phyloP scores from a whole-genome alignment of 169 alveolate species.

The Perkinsus chesapeaki region DNA sequence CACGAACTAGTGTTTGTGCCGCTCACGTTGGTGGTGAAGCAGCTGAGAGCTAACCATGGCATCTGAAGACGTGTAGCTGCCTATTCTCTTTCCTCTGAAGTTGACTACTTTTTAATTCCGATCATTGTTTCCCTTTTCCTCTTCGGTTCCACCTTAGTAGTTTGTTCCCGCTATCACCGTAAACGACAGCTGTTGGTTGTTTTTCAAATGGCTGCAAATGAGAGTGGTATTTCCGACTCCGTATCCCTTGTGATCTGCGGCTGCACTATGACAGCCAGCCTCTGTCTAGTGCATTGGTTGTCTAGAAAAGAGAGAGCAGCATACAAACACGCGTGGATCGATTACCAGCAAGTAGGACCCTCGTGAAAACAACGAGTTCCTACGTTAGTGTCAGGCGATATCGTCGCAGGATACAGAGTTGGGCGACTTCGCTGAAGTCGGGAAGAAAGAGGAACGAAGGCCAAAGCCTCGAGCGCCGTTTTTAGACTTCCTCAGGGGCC shows the following conservation, averaged over 20 bases:
- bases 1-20: neutral
- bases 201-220: too few relatives aligned
- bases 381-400: too few relatives aligned
- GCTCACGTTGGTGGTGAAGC: neutral
- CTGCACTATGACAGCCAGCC: neutral
- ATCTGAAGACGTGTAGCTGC: neutral
- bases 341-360: neutral
- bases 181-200: neutral
- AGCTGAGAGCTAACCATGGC: neutral
- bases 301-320: neutral
- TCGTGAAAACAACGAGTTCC: too few relatives aligned
- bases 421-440: neutral
- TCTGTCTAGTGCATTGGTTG: neutral
- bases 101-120: neutral
- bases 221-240: neutral
- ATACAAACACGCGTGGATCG: neutral
- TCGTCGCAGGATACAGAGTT: neutral
- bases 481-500: neutral
- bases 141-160: neutral
- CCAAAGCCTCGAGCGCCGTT: neutral
- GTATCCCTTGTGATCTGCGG: neutral
- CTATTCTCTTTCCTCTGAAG: neutral
- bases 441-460: neutral
- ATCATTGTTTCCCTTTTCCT: neutral
- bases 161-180: neutral